A percentile compares a stretch with the other conserved stretches of the same genome.
phyloP scores from a whole-genome alignment of 2,329 filamentous ascomycete genomes.

The Magnaporthiopsis poae region DNA sequence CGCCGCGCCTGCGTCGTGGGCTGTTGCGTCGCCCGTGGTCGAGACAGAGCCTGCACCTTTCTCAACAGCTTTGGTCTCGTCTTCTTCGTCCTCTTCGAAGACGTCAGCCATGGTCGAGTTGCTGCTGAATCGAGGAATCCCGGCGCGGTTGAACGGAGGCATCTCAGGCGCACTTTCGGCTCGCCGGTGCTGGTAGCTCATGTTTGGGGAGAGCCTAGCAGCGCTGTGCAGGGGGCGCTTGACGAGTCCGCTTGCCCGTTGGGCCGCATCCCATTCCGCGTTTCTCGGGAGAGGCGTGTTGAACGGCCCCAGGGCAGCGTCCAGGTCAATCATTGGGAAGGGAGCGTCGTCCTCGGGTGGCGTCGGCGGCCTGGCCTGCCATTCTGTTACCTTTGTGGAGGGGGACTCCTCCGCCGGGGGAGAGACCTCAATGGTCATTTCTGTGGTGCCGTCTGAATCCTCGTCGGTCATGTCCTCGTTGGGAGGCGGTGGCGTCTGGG shows the following conservation, averaged over 20 bases:
- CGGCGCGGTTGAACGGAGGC: constrained; percentile 60
- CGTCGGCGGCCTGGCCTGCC: constrained; percentile 28
- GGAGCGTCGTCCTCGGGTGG: constrained; percentile 52
- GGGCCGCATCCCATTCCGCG: constrained; percentile 57
- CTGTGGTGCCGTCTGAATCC: constrained; percentile 18
- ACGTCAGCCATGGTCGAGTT: constrained; percentile 74
- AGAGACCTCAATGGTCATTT: constrained; percentile 16
- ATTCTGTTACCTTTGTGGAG: constrained; percentile 16
- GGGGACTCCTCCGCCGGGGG: not conserved
- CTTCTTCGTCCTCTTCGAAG: constrained; percentile 74
- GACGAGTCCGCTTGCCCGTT: constrained; percentile 44
- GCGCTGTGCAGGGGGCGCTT: constrained; percentile 69
- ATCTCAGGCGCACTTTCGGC: constrained; percentile 74
- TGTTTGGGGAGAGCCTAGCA: constrained; percentile 57
- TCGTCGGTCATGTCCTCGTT: constrained; percentile 20
- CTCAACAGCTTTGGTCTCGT: constrained; percentile 26
- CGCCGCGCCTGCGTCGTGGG: not conserved
- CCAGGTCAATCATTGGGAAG: constrained; percentile 81
- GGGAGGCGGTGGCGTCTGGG: constrained; percentile 37
- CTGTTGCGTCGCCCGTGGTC: not conserved
- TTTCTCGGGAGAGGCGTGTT: constrained; percentile 63
- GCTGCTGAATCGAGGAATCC: constrained; percentile 53
- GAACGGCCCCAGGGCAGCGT: constrained; percentile 85
- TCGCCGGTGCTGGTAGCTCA: constrained; percentile 65
- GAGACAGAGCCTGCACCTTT: not conserved